Evolutionary conservation across 2,329 filamentous ascomycete genomes (phyloP), one percentile per base, ranked within the genome.

Genomic region (Gliomastix tumulicola): DNA sequence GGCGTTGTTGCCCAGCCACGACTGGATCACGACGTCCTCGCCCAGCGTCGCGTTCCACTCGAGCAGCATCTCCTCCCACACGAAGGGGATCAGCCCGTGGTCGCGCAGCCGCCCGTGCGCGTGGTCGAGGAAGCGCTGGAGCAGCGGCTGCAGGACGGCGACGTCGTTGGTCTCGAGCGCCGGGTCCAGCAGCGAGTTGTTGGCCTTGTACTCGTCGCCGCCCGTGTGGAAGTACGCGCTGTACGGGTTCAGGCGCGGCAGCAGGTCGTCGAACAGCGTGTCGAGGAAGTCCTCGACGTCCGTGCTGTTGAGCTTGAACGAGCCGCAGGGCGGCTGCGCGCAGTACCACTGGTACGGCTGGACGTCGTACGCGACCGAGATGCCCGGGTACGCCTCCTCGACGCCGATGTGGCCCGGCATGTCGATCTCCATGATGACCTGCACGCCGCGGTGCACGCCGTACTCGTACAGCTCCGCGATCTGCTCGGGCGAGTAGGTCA

Each of bases 51-150:
- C 63, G 53, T 89, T 84, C 82, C 86, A 94, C 18, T 79, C 69
- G 9, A 84, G 65, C 2, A 87, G 66, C 70, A 92, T 88, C 58
- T 94, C 88, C 57, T 95, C 87, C 88, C 88, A 94, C 2, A 89
- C 84, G 17, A 94, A 65, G 0, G 88, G 86, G 6, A 71, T 74
- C 35, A 94, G 62, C 5, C 82, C 82, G 6, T 72, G 68, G 30
- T 70, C 62, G 32, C 76, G 66, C 28, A 92, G 68, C 32, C 79
- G 75, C 21, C 60, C 67, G 56, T 89, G 84, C 49, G 81, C 79
- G 45, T 73, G 71, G 54, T 85, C 74, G 44, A 94, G 66, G 53
- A 94, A 88, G 39, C 71, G 76, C 55, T 94, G 86, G 54, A 95
- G 71, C 17, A 92, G 69, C 3, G 88, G 85, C 51, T 76, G 71